Evolutionary conservation across 73 alveolate species (phyloP).

Genomic region (Paramecium sexaurelia): DNA sequence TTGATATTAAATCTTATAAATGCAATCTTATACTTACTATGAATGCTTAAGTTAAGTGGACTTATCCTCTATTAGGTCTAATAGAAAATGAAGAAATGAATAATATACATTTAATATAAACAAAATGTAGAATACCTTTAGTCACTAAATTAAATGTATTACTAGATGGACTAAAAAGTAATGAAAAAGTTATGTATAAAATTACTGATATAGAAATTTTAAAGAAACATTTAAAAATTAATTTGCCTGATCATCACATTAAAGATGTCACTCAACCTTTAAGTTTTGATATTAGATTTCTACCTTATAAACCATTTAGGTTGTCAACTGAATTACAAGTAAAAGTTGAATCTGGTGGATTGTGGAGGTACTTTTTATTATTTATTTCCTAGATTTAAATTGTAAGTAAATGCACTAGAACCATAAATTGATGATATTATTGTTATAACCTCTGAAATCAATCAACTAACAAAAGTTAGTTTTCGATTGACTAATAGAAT

Average conservation of each 20-base stretch:
- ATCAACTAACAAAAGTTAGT: constrained; percentile 53
- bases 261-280: neutral
- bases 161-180: neutral
- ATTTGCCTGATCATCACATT: constrained; percentile 13
- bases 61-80: constrained; percentile 90
- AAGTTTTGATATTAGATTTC: constrained; percentile 66
- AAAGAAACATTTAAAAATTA: constrained; percentile 32
- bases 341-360: constrained; percentile 93
- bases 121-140: constrained; percentile 46
- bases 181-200: constrained; percentile 42
- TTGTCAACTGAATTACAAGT: constrained; percentile 88
- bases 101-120: constrained; percentile 78
- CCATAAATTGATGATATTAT: constrained; percentile 65
- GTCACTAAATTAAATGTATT: neutral
- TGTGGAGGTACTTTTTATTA: constrained; percentile 77
- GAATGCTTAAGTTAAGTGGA: constrained; percentile 88
- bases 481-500: constrained; percentile 54
- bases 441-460: constrained; percentile 19
- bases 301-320: constrained; percentile 93
- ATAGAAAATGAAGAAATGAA: constrained; percentile 90
- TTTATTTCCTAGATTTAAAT: constrained; percentile 39
- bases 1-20: constrained; percentile 82
- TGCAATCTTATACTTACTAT: constrained; percentile 84
- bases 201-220: constrained; percentile 15
- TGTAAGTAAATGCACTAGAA: constrained; percentile 29